Evolutionary conservation across 1,139 yeast species (phyloP), one percentile per base, ranked within the genome.

Genomic region (Candida sojae): DNA sequence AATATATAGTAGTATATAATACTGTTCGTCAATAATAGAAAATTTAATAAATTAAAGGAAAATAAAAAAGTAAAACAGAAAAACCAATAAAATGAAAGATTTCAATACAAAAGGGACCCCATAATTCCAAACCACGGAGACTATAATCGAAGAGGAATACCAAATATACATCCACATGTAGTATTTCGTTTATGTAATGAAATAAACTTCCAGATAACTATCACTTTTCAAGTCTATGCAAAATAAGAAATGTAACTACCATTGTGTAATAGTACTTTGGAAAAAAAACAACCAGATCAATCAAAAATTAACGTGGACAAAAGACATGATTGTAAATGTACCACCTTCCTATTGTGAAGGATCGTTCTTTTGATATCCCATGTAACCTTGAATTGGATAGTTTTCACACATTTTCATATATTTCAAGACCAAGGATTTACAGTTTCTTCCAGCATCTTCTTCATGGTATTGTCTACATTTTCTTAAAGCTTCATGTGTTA

Each of bases 331-430:
- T 12, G 21, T 17, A 17, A 17, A 17, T 17, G 21, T 17, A 36
- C 10, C 29, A 10, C 12, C n/a, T 2, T 17, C 29, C 33, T 47
- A 47, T 73, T 86, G 86, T 45, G 88, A 76, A 46, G 92, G 92
- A 66, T 88, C 96, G 70, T 86, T 87, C 79, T 88, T 85, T 70
- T 88, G 95, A 74, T 88, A 88, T 21, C 90, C 92, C 66, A 85
- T 73, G 69, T 78, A 87, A 42, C 96, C 96, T 59, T 82, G 78
- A 53, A 85, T 77, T 57, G 84, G 81, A 59, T 85, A 79, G 45
- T 76, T 70, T 53, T 89, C 92, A 52, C 87, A 74, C 87, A 87
- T 77, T 61, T 85, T 88, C 76, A 88, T 72, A 68, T 88, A 88
- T 66, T 86, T 83, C 70, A 87, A 86, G 37, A 90, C 86, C 62